Evolutionary conservation across 495 filamentous ascomycete species (phyloP).

Genomic region (Hyphodiscus hymeniophilus): DNA sequence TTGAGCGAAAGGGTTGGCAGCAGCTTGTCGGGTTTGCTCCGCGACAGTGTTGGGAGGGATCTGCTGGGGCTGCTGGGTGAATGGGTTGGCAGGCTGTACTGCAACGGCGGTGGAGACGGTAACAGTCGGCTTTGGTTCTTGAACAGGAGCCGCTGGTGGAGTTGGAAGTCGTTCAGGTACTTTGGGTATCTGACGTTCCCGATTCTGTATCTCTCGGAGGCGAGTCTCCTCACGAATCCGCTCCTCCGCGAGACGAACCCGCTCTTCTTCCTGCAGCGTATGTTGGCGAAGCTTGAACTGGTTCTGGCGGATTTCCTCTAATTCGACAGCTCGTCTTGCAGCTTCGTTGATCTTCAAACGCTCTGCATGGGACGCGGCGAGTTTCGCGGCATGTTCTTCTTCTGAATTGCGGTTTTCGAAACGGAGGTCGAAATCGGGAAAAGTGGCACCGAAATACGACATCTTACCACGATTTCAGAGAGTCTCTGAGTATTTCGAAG

Average conservation of each 20-base stretch:
- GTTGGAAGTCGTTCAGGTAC: constrained; percentile 30
- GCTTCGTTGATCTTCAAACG: constrained; percentile 57
- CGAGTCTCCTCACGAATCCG: constrained; percentile 30
- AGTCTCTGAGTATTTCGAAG: neutral
- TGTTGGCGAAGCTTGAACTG: constrained; percentile 33
- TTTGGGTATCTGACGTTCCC: constrained; percentile 25
- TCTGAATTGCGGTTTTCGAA: constrained; percentile 10
- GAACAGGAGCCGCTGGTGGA: constrained; percentile 22
- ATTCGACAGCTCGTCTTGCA: constrained; percentile 42
- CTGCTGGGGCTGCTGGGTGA: neutral
- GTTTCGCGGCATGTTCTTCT: constrained; percentile 22
- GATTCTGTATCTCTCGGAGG: constrained; percentile 32
- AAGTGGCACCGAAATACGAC: too few relatives aligned
- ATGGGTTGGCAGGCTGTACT: neutral
- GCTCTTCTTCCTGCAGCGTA: constrained; percentile 41
- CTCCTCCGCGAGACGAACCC: constrained; percentile 36
- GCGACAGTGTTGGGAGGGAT: neutral
- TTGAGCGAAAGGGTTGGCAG: neutral
- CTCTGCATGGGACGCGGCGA: constrained; percentile 48
- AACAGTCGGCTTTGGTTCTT: neutral
- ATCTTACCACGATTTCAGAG: too few relatives aligned
- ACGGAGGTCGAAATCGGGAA: neutral
- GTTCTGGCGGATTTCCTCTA: constrained; percentile 38
- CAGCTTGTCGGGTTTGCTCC: too few relatives aligned
- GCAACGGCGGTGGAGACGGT: neutral